These are phyloP conservation scores for Hemileia vastatrix DNA, from an alignment of 1,284 basidiomycete species.

Conservation along the genomic window DNA sequence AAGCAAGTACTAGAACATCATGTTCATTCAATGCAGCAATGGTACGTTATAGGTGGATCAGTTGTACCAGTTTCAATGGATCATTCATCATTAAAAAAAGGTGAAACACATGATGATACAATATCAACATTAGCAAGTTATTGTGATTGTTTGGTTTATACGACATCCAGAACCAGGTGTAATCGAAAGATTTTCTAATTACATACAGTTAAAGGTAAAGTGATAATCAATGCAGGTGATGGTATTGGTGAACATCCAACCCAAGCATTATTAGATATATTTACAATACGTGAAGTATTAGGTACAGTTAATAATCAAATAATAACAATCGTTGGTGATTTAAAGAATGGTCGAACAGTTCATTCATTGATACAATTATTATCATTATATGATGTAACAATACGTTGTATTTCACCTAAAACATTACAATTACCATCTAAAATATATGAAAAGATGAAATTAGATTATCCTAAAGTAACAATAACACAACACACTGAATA, in stretches of 20 bases:
- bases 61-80: conserved; percentile 75
- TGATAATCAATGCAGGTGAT: conserved; percentile 93
- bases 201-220: conserved; percentile 85
- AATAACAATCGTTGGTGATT: conserved; percentile 82
- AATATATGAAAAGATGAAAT: no score
- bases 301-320: conserved; percentile 95
- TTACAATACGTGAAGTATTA: conserved; percentile 93
- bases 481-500: no score
- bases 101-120: conserved; percentile 86
- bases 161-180: conserved; percentile 86
- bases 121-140: conserved; percentile 92
- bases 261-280: conserved; percentile 88
- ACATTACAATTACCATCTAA: no score
- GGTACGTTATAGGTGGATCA: conserved; percentile 91
- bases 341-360: conserved; percentile 96
- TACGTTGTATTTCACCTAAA: no score
- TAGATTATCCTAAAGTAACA: no score
- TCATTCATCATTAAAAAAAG: conserved; percentile 80
- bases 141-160: conserved; percentile 83
- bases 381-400: no score
- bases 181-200: conserved; percentile 85
- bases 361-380: no score
- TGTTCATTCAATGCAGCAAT: conserved; percentile 96
- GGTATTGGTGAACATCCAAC: conserved; percentile 96
- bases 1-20: conserved; percentile 89